A percentile compares a stretch with the other conserved stretches of the same genome.
Conservation (phyloP, 768 basidiomycete species). For the Panellus pusillus region DNA sequence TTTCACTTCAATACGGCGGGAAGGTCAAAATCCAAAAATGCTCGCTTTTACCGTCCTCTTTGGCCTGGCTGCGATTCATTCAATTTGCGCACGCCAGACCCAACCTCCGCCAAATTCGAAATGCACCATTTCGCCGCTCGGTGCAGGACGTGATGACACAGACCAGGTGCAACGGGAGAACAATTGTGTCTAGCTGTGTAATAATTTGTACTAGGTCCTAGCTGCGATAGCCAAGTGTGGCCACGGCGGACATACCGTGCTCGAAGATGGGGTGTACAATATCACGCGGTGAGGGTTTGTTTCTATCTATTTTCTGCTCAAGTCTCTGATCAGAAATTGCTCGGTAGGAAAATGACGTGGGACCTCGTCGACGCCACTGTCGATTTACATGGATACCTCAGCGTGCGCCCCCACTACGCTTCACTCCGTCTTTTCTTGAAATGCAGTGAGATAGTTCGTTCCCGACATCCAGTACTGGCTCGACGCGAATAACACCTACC, state of each 20-base stretch:
- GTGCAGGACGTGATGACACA: conserved; percentile 30
- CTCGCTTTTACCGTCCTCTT: neutral
- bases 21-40: neutral
- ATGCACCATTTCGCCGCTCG: conserved; percentile 25
- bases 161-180: conserved; percentile 22
- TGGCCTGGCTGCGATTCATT: neutral
- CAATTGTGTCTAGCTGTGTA: too few species aligned
- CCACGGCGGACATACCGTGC: conserved; percentile 32
- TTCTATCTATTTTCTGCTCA: neutral
- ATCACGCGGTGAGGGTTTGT: conserved; percentile 33
- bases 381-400: conserved; percentile 31
- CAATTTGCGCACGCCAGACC: too few species aligned
- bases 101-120: too few species aligned
- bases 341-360: conserved; percentile 40
- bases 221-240: conserved; percentile 37
- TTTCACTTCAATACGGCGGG: too few species aligned
- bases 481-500: conserved; percentile 52
- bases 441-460: conserved; percentile 38
- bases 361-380: conserved; percentile 31
- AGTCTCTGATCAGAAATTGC: neutral
- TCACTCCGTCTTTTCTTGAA: too few species aligned
- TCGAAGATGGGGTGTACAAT: conserved; percentile 36
- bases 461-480: conserved; percentile 59
- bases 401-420: conserved; percentile 23
- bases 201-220: conserved; percentile 26